phyloP scores from a whole-genome alignment of 192 early-diverging fungal species.

The Coemansia asiatica region DNA sequence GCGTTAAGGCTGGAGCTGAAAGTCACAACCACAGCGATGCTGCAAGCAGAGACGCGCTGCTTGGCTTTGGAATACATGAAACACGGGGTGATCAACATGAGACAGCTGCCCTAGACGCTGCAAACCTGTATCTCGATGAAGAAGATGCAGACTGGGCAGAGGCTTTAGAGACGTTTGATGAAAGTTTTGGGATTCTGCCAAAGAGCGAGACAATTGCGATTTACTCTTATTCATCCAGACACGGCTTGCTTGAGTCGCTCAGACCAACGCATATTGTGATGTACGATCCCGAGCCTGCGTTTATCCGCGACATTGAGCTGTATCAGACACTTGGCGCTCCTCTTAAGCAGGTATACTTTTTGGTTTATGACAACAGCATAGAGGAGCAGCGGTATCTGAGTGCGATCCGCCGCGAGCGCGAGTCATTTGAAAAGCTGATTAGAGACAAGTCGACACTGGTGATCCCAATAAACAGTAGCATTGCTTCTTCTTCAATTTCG shows the following conservation, averaged over 20 bases:
- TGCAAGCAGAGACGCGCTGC: background rate
- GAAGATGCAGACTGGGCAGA: constrained; percentile 53
- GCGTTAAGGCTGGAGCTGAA: constrained; percentile 16
- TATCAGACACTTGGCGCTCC: constrained; percentile 56
- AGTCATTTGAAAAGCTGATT: constrained; percentile 92
- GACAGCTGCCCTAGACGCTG: too few species aligned
- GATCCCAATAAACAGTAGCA: constrained; percentile 26
- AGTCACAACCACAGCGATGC: background rate
- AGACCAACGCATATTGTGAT: constrained; percentile 82
- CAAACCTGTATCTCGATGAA: constrained; percentile 14
- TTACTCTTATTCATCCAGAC: constrained; percentile 62
- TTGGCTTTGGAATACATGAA: constrained; percentile 1
- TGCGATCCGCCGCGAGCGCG: constrained; percentile 82
- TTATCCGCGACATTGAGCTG: constrained; percentile 86
- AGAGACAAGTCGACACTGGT: constrained; percentile 75
- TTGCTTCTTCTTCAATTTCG: constrained; percentile 9
- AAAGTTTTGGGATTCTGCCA: constrained; percentile 32
- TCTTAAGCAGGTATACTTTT: constrained; percentile 80
- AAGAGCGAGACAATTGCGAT: constrained; percentile 54
- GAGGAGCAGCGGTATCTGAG: constrained; percentile 93
- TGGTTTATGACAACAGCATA: constrained; percentile 91
- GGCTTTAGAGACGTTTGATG: constrained; percentile 21
- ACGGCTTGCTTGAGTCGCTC: constrained; percentile 68
- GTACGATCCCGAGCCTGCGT: constrained; percentile 86
- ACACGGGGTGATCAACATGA: too few species aligned